phyloP scores from a whole-genome alignment of 331 rosid genomes.

The Dryas integrifolia region DNA sequence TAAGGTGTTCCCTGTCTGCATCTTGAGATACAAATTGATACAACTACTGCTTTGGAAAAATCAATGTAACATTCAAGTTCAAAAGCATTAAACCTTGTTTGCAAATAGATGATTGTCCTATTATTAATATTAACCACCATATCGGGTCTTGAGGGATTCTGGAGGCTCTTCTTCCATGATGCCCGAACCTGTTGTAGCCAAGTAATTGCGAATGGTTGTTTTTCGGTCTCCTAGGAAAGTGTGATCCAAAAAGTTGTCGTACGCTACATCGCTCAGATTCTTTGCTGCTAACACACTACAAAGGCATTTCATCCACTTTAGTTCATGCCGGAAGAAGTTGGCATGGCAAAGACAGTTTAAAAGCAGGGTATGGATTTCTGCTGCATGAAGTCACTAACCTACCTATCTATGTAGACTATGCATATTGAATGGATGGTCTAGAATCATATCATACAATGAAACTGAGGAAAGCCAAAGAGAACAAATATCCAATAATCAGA shows the following conservation, averaged over 20 bases:
- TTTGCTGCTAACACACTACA: conserved; percentile 85
- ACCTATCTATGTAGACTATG: neutral
- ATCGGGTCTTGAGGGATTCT: conserved; percentile 74
- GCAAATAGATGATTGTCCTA: neutral
- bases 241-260: conserved; percentile 79
- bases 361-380: neutral
- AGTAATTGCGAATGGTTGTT: conserved; percentile 72
- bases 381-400: neutral
- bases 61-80: neutral
- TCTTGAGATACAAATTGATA: neutral
- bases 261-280: conserved; percentile 59
- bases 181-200: conserved; percentile 70
- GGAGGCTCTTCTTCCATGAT: conserved; percentile 99
- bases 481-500: neutral
- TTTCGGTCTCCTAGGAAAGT: conserved; percentile 89
- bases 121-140: conserved; percentile 62
- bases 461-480: neutral
- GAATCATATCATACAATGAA: neutral
- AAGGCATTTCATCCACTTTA: conserved; percentile 15
- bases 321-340: neutral
- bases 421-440: neutral
- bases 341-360: neutral
- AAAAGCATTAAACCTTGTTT: neutral
- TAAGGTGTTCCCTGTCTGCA: neutral
- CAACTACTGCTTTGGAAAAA: neutral